Evolutionary conservation across 228 moss, liverwort and hornwort genomes (phyloP).

Genomic region (Sphagnum fallax): DNA sequence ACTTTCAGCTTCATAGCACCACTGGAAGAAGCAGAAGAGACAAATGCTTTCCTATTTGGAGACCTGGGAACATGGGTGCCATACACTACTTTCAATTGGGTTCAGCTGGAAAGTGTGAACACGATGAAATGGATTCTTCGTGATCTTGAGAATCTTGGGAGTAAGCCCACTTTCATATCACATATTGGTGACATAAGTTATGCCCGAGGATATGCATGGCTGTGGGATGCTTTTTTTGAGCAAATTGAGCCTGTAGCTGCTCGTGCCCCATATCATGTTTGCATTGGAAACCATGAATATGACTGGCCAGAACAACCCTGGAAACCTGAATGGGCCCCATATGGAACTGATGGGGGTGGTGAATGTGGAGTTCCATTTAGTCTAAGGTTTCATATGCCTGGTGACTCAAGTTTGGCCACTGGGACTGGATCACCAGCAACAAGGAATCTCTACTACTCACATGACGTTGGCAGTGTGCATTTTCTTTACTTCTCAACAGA

Average conservation of each 20-base stretch:
- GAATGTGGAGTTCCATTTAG: slow-evolving; percentile 97
- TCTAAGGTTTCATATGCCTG: slow-evolving; percentile 83
- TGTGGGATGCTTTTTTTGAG: slow-evolving; percentile 89
- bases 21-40: slow-evolving; percentile 30
- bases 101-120: slow-evolving; percentile 63
- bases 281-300: slow-evolving; percentile 93
- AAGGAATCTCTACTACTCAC: slow-evolving; percentile 70
- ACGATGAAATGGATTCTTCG: slow-evolving; percentile 57
- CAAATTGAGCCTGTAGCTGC: slow-evolving; percentile 71
- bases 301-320: slow-evolving; percentile 77
- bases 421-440: slow-evolving; percentile 31
- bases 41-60: slow-evolving; percentile 75
- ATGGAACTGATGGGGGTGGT: slow-evolving; percentile 80
- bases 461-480: slow-evolving; percentile 74
- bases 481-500: slow-evolving; percentile 90
- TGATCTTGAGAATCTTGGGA: slow-evolving; percentile 42
- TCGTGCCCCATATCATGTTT: slow-evolving; percentile 71
- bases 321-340: slow-evolving; percentile 72
- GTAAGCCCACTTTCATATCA: slow-evolving; percentile 47
- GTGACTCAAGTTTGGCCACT: slow-evolving; percentile 42
- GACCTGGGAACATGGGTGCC: slow-evolving; percentile 85
- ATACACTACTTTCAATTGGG: slow-evolving; percentile 69
- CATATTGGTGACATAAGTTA: slow-evolving; percentile 88
- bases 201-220: slow-evolving; percentile 78
- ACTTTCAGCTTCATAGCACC: slow-evolving; percentile 62